phyloP scores from a whole-genome alignment of 441 rosid genomes.

The Populus hybrid region DNA sequence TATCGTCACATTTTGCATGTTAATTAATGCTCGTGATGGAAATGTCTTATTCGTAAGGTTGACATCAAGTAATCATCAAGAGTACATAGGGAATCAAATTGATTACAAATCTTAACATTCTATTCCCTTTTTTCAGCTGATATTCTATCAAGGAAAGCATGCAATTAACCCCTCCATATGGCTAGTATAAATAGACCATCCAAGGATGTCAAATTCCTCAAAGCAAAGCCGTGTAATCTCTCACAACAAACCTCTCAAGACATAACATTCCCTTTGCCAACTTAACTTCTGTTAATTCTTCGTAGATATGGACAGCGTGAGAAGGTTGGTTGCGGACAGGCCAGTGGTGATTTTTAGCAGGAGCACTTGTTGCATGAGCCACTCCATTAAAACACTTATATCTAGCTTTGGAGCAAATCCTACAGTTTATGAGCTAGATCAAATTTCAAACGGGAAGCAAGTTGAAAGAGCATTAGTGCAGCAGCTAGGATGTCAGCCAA shows the following conservation, averaged over 20 bases:
- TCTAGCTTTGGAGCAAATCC: conserved; percentile 62
- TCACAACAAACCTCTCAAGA: neutral
- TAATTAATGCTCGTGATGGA: neutral
- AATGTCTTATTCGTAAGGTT: conserved; percentile 5
- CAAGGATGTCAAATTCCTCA: conserved; percentile 10
- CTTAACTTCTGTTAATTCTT: neutral
- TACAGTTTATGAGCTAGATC: conserved; percentile 68
- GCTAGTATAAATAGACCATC: conserved; percentile 28
- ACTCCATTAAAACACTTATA: conserved; percentile 58
- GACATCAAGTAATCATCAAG: conserved; percentile 11
- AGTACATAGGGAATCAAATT: conserved; percentile 14
- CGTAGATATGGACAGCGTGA: conserved; percentile 33
- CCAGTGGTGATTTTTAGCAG: conserved; percentile 79
- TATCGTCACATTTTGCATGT: conserved; percentile 9
- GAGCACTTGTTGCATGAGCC: conserved; percentile 73
- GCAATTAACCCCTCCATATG: neutral
- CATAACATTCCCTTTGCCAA: neutral
- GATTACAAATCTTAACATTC: neutral
- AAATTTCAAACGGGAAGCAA: conserved; percentile 54
- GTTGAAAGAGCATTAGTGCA: conserved; percentile 49
- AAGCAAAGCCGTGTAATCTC: neutral
- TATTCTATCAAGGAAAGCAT: neutral
- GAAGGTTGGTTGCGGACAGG: conserved; percentile 47
- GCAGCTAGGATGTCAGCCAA: conserved; percentile 51
- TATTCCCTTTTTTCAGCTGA: neutral